phyloP scores from a whole-genome alignment of 805 yeast genomes.

The Suhomyces canberraensis region DNA sequence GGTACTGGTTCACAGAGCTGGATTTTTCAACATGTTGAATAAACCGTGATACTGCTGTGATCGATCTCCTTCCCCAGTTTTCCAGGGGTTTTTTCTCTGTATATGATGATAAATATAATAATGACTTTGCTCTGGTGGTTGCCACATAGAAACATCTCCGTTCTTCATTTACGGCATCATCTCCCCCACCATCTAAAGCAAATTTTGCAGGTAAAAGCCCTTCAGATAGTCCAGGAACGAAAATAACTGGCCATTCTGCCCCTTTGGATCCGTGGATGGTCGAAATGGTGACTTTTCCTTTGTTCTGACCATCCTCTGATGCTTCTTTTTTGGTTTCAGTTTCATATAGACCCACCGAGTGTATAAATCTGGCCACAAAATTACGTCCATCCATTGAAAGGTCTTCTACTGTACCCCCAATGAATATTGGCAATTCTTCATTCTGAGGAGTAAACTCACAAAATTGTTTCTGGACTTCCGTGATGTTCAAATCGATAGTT shows the following conservation, averaged over 20 bases:
- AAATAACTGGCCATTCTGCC: slow-evolving; percentile 91
- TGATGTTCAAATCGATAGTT: slow-evolving; percentile 32
- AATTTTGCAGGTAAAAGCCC: slow-evolving; percentile 61
- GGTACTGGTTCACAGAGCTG: slow-evolving; percentile 8
- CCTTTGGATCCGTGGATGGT: slow-evolving; percentile 95
- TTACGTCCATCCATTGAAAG: slow-evolving; percentile 13
- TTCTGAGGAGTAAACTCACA: slow-evolving; percentile 31
- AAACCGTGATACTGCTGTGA: slow-evolving; percentile 27
- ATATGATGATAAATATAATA: slow-evolving; percentile 46
- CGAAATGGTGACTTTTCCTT: slow-evolving; percentile 47
- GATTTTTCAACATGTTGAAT: slow-evolving; percentile 12
- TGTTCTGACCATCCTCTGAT: slow-evolving; percentile 13
- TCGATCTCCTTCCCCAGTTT: slow-evolving; percentile 20
- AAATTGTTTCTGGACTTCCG: slow-evolving; percentile 39
- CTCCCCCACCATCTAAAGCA: slow-evolving; percentile 32
- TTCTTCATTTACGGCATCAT: slow-evolving; percentile 59
- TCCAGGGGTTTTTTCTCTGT: slow-evolving; percentile 10
- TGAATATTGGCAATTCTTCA: slow-evolving; percentile 13
- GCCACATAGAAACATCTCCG: slow-evolving; percentile 86
- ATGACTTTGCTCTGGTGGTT: slow-evolving; percentile 70
- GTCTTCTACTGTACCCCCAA: slow-evolving; percentile 9
- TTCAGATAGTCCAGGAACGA: slow-evolving; percentile 69
- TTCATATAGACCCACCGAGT: slow-evolving; percentile 35
- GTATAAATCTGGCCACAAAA: slow-evolving; percentile 23
- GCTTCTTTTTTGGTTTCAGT: slow-evolving; percentile 18